Conservation (phyloP, 176 grass and related monocot species). For the Zizania latifolia region DNA sequence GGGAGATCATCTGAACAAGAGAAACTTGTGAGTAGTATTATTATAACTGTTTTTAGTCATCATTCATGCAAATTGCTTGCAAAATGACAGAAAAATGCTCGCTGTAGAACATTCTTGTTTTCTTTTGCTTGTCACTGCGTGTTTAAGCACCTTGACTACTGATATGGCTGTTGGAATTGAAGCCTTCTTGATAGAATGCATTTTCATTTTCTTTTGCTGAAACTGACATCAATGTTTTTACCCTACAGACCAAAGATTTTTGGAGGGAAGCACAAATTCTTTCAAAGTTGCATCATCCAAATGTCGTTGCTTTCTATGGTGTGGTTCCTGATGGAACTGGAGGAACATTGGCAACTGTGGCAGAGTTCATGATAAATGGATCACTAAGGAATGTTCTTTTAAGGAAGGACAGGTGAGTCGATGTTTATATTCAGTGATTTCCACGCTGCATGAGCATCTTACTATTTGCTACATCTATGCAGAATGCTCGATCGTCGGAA, state of each 20-base stretch:
- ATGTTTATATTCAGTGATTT: constrained; percentile 16
- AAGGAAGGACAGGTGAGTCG: constrained; percentile 75
- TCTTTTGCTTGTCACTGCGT: constrained; percentile 2
- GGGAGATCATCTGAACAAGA: constrained; percentile 86
- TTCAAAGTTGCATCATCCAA: constrained; percentile 94
- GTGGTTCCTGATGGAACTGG: constrained; percentile 94
- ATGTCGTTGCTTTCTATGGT: constrained; percentile 93
- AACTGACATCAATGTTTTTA: constrained; percentile 4
- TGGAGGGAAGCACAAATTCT: constrained; percentile 97
- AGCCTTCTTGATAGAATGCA: background rate
- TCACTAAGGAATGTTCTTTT: constrained; percentile 84
- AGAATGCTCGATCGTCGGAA: constrained; percentile 78
- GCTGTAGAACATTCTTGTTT: background rate
- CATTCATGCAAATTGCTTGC: background rate
- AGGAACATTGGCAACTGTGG: constrained; percentile 87
- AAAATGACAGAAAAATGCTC: background rate
- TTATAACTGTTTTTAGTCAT: constrained; percentile 12
- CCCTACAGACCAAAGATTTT: constrained; percentile 75
- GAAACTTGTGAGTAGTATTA: constrained; percentile 53
- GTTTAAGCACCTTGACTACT: background rate
- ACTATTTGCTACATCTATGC: constrained; percentile 40
- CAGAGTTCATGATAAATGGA: constrained; percentile 98
- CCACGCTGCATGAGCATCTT: constrained; percentile 10
- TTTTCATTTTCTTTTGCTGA: background rate
- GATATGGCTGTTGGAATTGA: background rate